phyloP scores from a whole-genome alignment of 1,139 yeast species.

The Zygoascus meyerae region DNA sequence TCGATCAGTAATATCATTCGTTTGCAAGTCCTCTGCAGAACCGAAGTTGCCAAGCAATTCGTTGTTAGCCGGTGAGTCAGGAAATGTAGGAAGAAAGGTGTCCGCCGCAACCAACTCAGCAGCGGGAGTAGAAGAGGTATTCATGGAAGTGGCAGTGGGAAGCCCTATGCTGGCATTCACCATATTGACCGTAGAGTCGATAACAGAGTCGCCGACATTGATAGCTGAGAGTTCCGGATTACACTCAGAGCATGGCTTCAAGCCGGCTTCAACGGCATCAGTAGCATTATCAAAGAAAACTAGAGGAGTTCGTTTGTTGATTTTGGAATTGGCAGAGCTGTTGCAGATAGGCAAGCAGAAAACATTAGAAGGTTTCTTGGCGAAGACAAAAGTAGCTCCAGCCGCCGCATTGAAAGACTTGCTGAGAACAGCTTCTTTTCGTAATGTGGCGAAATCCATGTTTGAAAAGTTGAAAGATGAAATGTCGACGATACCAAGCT shows the following conservation, averaged over 20 bases:
- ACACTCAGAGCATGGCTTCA: slow-evolving; percentile 49
- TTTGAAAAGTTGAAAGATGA: not conserved
- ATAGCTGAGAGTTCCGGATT: slow-evolving; percentile 33
- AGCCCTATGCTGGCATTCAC: slow-evolving; percentile 58
- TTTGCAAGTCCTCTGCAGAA: not conserved
- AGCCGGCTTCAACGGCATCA: slow-evolving; percentile 46
- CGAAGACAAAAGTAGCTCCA: slow-evolving; percentile 15
- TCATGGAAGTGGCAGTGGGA: slow-evolving; percentile 33
- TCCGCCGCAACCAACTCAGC: not conserved
- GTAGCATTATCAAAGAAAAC: slow-evolving; percentile 39
- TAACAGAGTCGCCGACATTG: slow-evolving; percentile 44
- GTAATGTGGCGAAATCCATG: slow-evolving; percentile 1
- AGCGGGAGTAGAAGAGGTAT: not conserved
- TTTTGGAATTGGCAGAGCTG: slow-evolving; percentile 43
- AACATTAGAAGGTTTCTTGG: slow-evolving; percentile 15
- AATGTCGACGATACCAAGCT: too few relatives aligned
- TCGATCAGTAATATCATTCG: too few relatives aligned
- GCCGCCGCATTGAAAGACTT: slow-evolving; percentile 1
- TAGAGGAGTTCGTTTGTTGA: slow-evolving; percentile 68
- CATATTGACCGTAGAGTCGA: slow-evolving; percentile 51
- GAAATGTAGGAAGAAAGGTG: not conserved
- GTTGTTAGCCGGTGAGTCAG: slow-evolving; percentile 9
- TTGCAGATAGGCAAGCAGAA: slow-evolving; percentile 71
- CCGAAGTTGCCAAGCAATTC: slow-evolving; percentile 10
- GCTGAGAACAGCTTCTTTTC: slow-evolving; percentile 2